Conservation (phyloP, 805 yeast genomes). For the Suhomyces vadensis region DNA sequence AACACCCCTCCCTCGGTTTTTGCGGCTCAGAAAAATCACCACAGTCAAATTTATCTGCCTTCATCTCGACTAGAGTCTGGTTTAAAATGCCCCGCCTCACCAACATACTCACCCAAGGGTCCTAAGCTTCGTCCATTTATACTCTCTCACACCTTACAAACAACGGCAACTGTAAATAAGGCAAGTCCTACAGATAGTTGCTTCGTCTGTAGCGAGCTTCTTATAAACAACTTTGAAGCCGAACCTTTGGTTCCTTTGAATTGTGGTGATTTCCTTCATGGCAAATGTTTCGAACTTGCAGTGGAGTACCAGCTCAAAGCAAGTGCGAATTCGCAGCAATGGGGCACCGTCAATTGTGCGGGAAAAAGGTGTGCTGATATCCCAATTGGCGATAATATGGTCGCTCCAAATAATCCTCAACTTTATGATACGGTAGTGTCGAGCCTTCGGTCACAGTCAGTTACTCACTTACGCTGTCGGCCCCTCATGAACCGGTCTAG, state of each 20-base stretch:
- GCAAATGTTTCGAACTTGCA: slow-evolving; percentile 52
- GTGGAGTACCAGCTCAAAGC: slow-evolving; percentile 10
- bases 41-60: not conserved
- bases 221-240: slow-evolving; percentile 44
- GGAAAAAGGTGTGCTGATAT: slow-evolving; percentile 1
- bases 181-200: slow-evolving; percentile 24
- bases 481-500: not conserved
- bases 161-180: not conserved
- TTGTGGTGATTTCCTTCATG: slow-evolving; percentile 61
- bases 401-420: not conserved
- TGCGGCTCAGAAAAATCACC: too few relatives aligned
- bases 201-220: slow-evolving; percentile 54
- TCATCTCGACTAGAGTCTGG: not conserved
- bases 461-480: not conserved
- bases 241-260: slow-evolving; percentile 49
- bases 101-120: not conserved
- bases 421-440: not conserved
- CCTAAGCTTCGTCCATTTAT: slow-evolving; percentile 2
- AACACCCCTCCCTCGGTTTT: too few relatives aligned
- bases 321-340: not conserved
- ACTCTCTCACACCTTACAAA: not conserved
- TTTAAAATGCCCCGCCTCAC: not conserved
- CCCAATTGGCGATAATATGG: not conserved
- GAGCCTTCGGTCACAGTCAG: not conserved
- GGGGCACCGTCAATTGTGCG: slow-evolving; percentile 1